Evolutionary conservation across 78 protist genomes (phyloP), one percentile per base, ranked within the genome.

Genomic region (Mantamonas sphyraenae): DNA sequence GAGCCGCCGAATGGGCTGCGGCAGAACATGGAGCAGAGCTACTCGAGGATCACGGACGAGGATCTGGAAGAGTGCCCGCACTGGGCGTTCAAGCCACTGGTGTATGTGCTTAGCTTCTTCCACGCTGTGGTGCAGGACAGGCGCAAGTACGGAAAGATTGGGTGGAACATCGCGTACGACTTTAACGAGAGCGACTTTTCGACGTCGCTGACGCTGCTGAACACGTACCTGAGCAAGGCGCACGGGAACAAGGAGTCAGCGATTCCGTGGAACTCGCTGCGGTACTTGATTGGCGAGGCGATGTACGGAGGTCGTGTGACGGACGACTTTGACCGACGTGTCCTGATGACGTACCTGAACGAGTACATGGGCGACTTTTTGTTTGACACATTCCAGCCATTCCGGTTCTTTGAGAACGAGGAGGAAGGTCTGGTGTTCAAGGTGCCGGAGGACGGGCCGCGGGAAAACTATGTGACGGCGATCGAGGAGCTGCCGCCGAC

Each of bases 231-330:
- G 17, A 63, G 64, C 45, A 85, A 89, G 78, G 88, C 93, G 2
- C 12, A 17, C 64, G 57, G n/a, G 22, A 65, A 79, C 51, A 57
- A 40, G 26, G 74, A 73, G 37, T 22, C 42, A 64, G 26, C 26
- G 28, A 72, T 85, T 9, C 98, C 98, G 24, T 94, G 94, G 94
- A 86, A 57, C 30, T 56, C 90, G 17, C 83, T 94, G 39, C 61
- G 88, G 51, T 94, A 94, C 77, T 86, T 94, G n/a, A 66, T 88
- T 0, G 96, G 94, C 35, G 93, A 89, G 71, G 98, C 79, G 37
- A 90, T 93, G 94, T 94, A 94, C 75, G 98, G 98, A 30, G 98
- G 98, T 10, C 76, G 98, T 0, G 95, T 90, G 10, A 85, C 91
- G 3, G 94, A 88, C 80, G 60, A 37, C 69, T 82, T 28, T n/a